A percentile compares a stretch with the other conserved stretches of the same genome.
Conservation (phyloP, 73 alveolate species). For the Breviolum minutum region DNA sequence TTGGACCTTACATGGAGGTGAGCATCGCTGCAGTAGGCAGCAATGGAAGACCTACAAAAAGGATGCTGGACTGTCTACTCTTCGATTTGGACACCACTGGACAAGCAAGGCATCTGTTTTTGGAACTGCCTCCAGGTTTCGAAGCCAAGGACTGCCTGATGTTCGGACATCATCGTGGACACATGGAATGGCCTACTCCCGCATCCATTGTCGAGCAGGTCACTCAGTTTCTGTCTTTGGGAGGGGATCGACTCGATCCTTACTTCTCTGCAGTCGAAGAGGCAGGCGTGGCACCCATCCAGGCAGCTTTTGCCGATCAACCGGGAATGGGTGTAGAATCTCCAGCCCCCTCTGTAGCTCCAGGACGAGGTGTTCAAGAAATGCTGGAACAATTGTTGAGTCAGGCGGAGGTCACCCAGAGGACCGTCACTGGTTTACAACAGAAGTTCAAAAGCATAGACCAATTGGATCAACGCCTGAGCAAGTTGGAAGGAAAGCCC, state of each 20-base stretch:
- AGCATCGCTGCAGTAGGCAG: not conserved
- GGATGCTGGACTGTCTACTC: not conserved
- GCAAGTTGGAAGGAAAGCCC: not conserved
- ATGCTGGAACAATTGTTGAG: not conserved
- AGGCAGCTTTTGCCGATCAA: too few species aligned
- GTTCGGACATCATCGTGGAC: not conserved
- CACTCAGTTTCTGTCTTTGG: not conserved
- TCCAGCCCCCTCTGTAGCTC: not conserved
- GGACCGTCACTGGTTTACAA: slow-evolving; percentile 12
- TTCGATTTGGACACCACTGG: not conserved
- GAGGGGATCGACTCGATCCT: not conserved
- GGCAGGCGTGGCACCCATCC: not conserved
- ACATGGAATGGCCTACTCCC: not conserved
- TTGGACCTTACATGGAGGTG: not conserved
- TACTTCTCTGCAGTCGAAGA: not conserved
- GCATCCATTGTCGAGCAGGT: not conserved
- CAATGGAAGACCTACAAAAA: not conserved
- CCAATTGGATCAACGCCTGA: not conserved
- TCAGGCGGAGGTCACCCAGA: not conserved
- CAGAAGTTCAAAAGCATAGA: not conserved
- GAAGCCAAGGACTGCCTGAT: not conserved
- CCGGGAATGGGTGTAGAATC: too few species aligned
- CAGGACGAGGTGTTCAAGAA: not conserved
- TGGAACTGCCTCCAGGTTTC: not conserved
- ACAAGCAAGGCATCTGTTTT: not conserved